A percentile compares a stretch with the other conserved stretches of the same genome.
Evolutionary conservation across 2,329 filamentous ascomycete genomes (phyloP).

Genomic region (Alternaria ethzedia): DNA sequence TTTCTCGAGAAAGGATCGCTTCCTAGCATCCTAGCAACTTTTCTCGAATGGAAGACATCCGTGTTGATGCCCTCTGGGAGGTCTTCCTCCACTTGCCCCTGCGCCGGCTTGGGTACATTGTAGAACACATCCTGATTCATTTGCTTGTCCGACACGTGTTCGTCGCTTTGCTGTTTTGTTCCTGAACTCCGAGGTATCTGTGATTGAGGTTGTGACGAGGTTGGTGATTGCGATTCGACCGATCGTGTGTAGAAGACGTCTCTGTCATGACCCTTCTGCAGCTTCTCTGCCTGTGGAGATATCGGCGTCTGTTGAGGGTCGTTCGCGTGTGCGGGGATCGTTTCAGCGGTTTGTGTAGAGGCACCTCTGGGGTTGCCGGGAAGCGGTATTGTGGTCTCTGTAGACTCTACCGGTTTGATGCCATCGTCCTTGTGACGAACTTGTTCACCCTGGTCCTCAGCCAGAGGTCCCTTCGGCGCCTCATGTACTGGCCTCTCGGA

Average conservation of each 20-base stretch:
- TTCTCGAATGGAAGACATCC: constrained; percentile 67
- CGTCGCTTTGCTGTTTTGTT: constrained; percentile 53
- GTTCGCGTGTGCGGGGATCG: constrained; percentile 60
- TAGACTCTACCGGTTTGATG: constrained; percentile 48
- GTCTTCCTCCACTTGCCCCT: constrained; percentile 49
- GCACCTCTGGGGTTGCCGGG: constrained; percentile 38
- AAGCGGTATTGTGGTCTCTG: constrained; percentile 50
- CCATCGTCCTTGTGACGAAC: constrained; percentile 28
- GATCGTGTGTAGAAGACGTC: constrained; percentile 65
- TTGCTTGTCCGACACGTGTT: constrained; percentile 49
- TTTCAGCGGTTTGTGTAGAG: constrained; percentile 57
- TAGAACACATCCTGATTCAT: constrained; percentile 64
- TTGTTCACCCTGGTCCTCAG: constrained; percentile 28
- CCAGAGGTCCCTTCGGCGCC: constrained; percentile 46
- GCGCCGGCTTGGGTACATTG: constrained; percentile 26
- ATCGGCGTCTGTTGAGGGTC: constrained; percentile 49
- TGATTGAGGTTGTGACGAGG: constrained; percentile 61
- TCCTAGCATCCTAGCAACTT: constrained; percentile 63
- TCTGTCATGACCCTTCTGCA: constrained; percentile 53
- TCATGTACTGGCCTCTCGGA: constrained; percentile 41
- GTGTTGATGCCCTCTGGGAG: constrained; percentile 65
- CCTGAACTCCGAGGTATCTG: constrained; percentile 62
- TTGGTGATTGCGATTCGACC: constrained; percentile 52
- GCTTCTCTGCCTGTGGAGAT: constrained; percentile 27
- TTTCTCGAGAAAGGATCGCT: constrained; percentile 49